Base-by-base conservation (phyloP, 2,329 filamentous ascomycete genomes). In the Aspergillus novoparasiticus region DNA sequence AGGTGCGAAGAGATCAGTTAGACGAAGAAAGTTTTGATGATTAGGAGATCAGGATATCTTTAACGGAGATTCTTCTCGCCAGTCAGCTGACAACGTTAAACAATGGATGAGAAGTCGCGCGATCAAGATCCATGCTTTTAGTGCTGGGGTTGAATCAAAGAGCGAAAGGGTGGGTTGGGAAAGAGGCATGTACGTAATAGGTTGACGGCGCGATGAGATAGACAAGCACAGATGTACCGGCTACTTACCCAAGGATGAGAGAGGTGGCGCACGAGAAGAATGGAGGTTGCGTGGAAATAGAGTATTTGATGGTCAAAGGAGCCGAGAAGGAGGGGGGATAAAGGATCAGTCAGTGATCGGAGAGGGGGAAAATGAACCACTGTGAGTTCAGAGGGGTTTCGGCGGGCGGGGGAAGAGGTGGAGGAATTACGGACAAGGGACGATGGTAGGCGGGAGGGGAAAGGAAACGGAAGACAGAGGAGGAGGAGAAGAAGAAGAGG, bases 371-470 rank as follows among this genome's bases (percentile, higher is more conserved):
- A 69, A 41, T 41, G 60, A 67, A 68, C 64, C 63, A 64, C 30
- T 21, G 51, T 55, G 58, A 66, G 58, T 67, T 68, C 63, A 62
- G 67, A 68, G 68, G 68, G 66, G 65, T 69, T 67, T 71, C 68
- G 72, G 72, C 72, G 71, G 68, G 73, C 69, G 69, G 72, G 75
- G 66, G 62, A 68, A 62, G 60, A 66, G 67, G 65, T 70, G 66
- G 69, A 67, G 68, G 66, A 72, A 59, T 61, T 65, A 64, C 62
- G 65, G 48, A 28, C 46, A 50, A 68, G 65, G 68, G 28, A 55
- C 21, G 30, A 70, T 62, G 61, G 71, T 68, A 66, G 66, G 61
- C 60, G 64, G 59, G 59, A 64, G 55, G 58, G 59, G 63, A 50
- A 59, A 43, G 56, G 19, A 57, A 51, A 59, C 64, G 61, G 61